Evolutionary conservation across 2,329 filamentous ascomycete genomes (phyloP), one percentile per base, ranked within the genome.

Genomic region (Trichoderma koningiopsis): DNA sequence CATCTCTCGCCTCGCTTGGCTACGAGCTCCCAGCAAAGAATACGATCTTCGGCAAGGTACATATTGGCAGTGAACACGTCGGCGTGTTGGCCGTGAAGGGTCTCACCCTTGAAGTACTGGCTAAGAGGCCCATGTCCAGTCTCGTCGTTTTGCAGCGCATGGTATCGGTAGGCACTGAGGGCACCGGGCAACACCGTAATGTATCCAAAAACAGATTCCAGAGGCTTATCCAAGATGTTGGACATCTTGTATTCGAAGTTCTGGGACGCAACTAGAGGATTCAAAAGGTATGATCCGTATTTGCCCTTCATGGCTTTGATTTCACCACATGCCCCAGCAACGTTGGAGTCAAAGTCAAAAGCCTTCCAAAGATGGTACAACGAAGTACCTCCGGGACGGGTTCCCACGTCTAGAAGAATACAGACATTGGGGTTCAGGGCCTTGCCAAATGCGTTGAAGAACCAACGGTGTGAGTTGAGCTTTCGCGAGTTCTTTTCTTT

Each of bases 211-310:
- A 97, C 95, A 0, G 93, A 97, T 79, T 99, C 96, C 2, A 99
- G 84, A 0, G 96, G 96, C 80, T 99, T 99, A 79, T 99, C 96
- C 31, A 99, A 85, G 75, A 99, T 99, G 76, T 99, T 99, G 52
- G 94, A 97, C 93, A 99, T 97, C 81, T 99, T 99, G 85, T 99
- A 99, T 83, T 99, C 96, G 74, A 99, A 99, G 79, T 99, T 99
- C 76, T 99, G 96, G 57, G 94, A 97, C 0, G 96, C 96, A 19
- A 99, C 95, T 6, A 99, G 85, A 0, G 96, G 96, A 76, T 99
- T 99, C 57, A 99, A 83, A 19, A 99, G 85, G 72, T 95, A 93
- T 5, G 89, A 83, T 77, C 93, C 94, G 29, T 87, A 89, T 73
- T 91, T 93, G 8, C 96, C 96, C 79, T 97, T 97, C 82, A 97